Percentiles rank a stretch among this genome's conserved stretches.
Evolutionary conservation across 1,139 yeast genomes (phyloP).

Genomic region (Ogataea hybrid): DNA sequence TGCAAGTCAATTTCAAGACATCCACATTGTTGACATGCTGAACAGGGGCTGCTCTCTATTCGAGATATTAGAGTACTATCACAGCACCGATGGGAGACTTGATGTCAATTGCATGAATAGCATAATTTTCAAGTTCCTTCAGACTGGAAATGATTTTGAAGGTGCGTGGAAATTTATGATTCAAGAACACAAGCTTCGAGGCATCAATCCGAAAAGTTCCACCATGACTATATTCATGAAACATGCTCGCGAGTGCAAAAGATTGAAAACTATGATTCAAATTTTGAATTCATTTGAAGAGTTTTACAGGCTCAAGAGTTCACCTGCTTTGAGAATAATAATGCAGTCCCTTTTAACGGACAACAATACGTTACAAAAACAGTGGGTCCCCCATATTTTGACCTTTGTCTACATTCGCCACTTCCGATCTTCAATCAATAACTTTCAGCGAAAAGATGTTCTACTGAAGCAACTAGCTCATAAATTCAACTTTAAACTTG

Average conservation of each 20-base stretch:
- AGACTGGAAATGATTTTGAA: slow-evolving; percentile 8
- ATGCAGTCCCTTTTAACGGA: slow-evolving; percentile 14
- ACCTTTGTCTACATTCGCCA: slow-evolving; percentile 19
- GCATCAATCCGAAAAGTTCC: slow-evolving; percentile 15
- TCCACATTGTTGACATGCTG: slow-evolving; percentile 20
- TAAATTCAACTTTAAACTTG: slow-evolving; percentile 10
- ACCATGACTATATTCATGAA: slow-evolving; percentile 24
- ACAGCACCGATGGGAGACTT: slow-evolving; percentile 4
- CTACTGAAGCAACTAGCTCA: slow-evolving; percentile 17
- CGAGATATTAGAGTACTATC: slow-evolving; percentile 10
- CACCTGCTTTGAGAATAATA: slow-evolving; percentile 15
- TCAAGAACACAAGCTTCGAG: slow-evolving; percentile 3
- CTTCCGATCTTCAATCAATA: slow-evolving; percentile 15
- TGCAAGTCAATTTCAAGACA: slow-evolving; percentile 16
- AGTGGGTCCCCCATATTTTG: slow-evolving; percentile 18
- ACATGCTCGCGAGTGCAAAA: slow-evolving; percentile 8
- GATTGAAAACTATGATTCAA: slow-evolving; percentile 15
- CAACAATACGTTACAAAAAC: slow-evolving; percentile 12
- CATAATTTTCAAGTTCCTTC: slow-evolving; percentile 18
- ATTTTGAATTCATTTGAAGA: slow-evolving; percentile 14
- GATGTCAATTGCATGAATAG: slow-evolving; percentile 23
- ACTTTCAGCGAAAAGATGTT: slow-evolving; percentile 17
- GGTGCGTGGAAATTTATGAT: slow-evolving; percentile 23
- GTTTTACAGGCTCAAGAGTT: slow-evolving; percentile 14
- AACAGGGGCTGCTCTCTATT: slow-evolving; percentile 3